phyloP scores from a whole-genome alignment of 768 basidiomycete species.

The Suillus tomentosus region DNA sequence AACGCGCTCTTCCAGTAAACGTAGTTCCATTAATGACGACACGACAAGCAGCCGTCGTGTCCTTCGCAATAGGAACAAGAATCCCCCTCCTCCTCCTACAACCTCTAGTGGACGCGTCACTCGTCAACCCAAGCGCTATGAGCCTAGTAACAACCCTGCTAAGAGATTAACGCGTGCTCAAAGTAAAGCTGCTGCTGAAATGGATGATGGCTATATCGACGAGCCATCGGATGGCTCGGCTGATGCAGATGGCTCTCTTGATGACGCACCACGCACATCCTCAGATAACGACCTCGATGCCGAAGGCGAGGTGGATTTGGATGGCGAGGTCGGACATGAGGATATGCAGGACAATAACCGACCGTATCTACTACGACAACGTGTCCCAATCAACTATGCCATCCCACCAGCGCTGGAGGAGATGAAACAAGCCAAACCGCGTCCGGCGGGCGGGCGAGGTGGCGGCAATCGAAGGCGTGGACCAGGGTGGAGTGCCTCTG shows the following conservation, averaged over 20 bases:
- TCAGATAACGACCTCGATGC: conserved; percentile 39
- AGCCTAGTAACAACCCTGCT: conserved; percentile 8
- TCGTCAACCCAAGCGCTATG: conserved; percentile 24
- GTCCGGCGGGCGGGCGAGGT: conserved; percentile 40
- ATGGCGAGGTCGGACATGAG: conserved; percentile 40
- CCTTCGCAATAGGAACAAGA: conserved; percentile 44
- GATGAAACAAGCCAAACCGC: conserved; percentile 42
- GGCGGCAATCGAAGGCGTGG: conserved; percentile 44
- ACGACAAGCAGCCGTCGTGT: conserved; percentile 29
- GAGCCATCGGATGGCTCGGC: conserved; percentile 51
- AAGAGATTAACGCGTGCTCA: conserved; percentile 27
- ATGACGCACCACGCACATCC: conserved; percentile 48
- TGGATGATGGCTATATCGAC: conserved; percentile 54
- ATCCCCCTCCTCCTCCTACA: conserved; percentile 22
- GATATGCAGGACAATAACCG: conserved; percentile 39
- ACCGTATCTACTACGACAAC: conserved; percentile 63
- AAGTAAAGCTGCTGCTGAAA: conserved; percentile 35
- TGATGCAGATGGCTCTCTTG: conserved; percentile 61
- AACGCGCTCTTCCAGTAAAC: conserved; percentile 16
- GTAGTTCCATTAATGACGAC: conserved; percentile 22
- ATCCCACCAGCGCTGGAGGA: conserved; percentile 84
- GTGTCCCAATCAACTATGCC: conserved; percentile 73
- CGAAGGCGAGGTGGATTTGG: conserved; percentile 42
- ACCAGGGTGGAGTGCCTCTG: conserved; percentile 77
- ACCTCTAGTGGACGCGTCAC: conserved; percentile 26